phyloP scores from a whole-genome alignment of 495 filamentous ascomycete genomes.

The Hypoxylon perforatum region DNA sequence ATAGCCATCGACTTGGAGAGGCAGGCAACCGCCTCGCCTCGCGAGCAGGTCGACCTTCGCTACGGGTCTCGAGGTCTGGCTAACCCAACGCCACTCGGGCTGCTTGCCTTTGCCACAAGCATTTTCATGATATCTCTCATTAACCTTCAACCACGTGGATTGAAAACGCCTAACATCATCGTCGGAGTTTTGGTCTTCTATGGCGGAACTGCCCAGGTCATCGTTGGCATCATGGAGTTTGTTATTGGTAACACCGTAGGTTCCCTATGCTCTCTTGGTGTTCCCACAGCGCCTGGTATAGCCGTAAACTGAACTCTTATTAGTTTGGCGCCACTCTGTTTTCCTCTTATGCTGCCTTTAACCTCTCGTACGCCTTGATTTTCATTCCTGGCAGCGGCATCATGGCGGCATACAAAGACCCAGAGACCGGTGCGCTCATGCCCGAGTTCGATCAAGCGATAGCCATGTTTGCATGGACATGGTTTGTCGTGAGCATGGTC shows the following conservation, averaged over 20 bases:
- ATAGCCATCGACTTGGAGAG: conserved; percentile 22
- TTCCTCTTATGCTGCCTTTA: conserved; percentile 52
- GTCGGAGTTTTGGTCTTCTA: conserved; percentile 53
- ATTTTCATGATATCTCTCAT: conserved; percentile 52
- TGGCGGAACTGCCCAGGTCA: conserved; percentile 50
- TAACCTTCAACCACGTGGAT: conserved; percentile 49
- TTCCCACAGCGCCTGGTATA: not conserved
- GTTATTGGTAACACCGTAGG: conserved; percentile 45
- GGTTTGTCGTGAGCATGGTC: conserved; percentile 54
- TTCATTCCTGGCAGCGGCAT: conserved; percentile 52
- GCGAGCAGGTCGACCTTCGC: conserved; percentile 11
- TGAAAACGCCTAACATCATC: conserved; percentile 48
- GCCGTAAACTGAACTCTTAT: not conserved
- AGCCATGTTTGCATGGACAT: conserved; percentile 51
- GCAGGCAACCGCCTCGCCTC: conserved; percentile 21
- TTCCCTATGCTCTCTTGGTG: not conserved
- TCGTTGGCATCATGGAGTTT: conserved; percentile 52
- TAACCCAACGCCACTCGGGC: conserved; percentile 45
- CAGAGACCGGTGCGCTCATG: conserved; percentile 30
- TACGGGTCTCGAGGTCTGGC: conserved; percentile 27
- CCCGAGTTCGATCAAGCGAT: conserved; percentile 48
- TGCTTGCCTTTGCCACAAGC: conserved; percentile 45
- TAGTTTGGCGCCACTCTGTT: conserved; percentile 52
- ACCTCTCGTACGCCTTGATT: conserved; percentile 51
- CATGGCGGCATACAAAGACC: conserved; percentile 47